phyloP scores from a whole-genome alignment of 371 early-diverging fungal species.

The Basidiobolus meristosporus region DNA sequence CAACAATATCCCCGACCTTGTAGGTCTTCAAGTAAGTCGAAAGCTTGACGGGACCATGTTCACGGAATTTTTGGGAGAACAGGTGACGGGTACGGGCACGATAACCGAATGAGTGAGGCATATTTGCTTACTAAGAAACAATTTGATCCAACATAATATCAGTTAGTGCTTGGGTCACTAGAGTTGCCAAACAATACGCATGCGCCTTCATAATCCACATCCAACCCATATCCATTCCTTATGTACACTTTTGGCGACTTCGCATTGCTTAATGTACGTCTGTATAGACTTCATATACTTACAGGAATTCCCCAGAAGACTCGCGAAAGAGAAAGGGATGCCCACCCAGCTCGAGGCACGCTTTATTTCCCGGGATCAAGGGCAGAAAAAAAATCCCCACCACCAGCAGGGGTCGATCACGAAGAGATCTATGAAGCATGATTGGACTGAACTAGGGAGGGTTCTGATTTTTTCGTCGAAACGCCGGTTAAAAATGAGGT shows the following conservation, averaged over 20 bases:
- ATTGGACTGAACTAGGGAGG: no score
- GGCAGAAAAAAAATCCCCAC: no score
- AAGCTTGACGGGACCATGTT: conserved; percentile 80
- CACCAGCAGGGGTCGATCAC: no score
- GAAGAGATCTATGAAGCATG: no score
- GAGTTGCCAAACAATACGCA: no score
- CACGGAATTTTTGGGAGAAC: conserved; percentile 94
- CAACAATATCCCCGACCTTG: conserved; percentile 98
- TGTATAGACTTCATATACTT: no score
- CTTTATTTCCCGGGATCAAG: no score
- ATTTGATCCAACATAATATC: not conserved
- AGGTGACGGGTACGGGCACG: conserved; percentile 98
- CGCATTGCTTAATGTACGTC: not conserved
- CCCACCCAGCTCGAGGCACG: no score
- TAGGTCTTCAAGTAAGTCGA: conserved; percentile 94
- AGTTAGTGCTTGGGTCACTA: not conserved
- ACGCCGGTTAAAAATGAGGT: not conserved
- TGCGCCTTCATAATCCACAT: not conserved
- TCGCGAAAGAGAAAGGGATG: no score
- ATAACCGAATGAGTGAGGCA: conserved; percentile 93
- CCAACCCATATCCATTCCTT: not conserved
- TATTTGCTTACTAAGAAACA: conserved; percentile 8
- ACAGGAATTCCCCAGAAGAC: no score
- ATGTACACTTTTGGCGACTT: not conserved
- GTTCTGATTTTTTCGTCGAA: no score